Base-by-base conservation (phyloP, 129 eudicot genomes). In the Sambucus nigra region DNA sequence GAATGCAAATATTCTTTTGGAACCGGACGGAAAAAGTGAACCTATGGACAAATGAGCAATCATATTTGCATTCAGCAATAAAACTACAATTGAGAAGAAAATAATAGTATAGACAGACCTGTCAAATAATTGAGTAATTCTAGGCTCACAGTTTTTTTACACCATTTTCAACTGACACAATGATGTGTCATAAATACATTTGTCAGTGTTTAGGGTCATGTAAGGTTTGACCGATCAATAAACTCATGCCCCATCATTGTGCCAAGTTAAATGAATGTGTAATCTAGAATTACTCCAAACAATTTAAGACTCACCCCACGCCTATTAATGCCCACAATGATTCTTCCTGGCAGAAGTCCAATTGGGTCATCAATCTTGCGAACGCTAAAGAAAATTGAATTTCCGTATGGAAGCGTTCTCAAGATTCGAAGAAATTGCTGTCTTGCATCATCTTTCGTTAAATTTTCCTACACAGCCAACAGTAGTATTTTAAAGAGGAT, bases 291-390 rank as follows among this genome's bases (percentile, higher is more conserved):
- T n/a, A n/a, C n/a, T n/a, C n/a, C n/a, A n/a, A n/a, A n/a, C n/a
- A n/a, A n/a, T n/a, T n/a, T n/a, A 23, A 16, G 20, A 53, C 96
- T 64, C 53, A 92, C 99, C 85, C 99, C 99, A 40, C 99, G 96
- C 68, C 86, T 92, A 53, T 92, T 92, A 38, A 92, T 92, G 28
- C 99, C 99, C 64, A 92, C 64, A 62, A 86, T 76, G 69, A 86
- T 84, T 65, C 76, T 77, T 51, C 96, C 99, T 5, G 99, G 99
- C 40, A 92, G 64, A 58, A 92, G 91, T 13, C 96, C 99, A 65
- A 92, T 92, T 16, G 99, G 96, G 69, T 92, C 99, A 73, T 92
- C 99, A 68, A 92, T 92, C 76, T 92, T 92, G 27, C 94, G 94
- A 50, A 92, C 99, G 51, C 91, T 77, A 67, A 92, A 92, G 68